These are phyloP conservation scores for Pilaira anomala DNA, from an alignment of 192 early-diverging fungal genomes.

Conservation along the genomic window DNA sequence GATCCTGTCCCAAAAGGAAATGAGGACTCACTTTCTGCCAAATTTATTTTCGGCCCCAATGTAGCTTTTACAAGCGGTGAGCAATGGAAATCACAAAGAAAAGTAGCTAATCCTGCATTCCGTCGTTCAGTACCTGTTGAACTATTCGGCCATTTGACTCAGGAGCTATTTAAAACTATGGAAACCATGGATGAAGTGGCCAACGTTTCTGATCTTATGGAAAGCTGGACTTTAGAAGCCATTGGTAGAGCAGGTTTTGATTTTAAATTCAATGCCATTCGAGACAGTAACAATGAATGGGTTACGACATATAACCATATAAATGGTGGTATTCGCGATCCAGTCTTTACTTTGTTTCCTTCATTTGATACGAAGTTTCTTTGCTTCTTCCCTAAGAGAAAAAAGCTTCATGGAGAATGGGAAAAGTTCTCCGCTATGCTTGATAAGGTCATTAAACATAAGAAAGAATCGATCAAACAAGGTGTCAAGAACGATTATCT, in stretches of 20 bases:
- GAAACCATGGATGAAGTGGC: background rate
- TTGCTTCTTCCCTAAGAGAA: constrained; percentile 5
- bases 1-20: background rate
- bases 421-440: constrained; percentile 10
- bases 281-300: constrained; percentile 40
- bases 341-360: constrained; percentile 51
- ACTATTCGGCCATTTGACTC: constrained; percentile 14
- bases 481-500: background rate
- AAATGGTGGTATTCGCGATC: constrained; percentile 42
- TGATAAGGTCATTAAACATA: constrained; percentile 2
- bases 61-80: background rate
- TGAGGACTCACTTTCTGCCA: background rate
- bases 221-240: constrained; percentile 28
- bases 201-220: constrained; percentile 15
- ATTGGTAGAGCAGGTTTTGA: constrained; percentile 35
- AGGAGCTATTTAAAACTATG: constrained; percentile 7
- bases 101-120: constrained; percentile 27
- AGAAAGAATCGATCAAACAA: background rate
- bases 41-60: background rate
- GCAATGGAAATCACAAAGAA: background rate
- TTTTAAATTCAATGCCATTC: constrained; percentile 51
- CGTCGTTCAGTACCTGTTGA: constrained; percentile 24
- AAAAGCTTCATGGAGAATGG: background rate
- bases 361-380: constrained; percentile 38
- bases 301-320: constrained; percentile 47